Conservation (phyloP, 192 early-diverging fungal genomes). For the Dissophora globulifera region DNA sequence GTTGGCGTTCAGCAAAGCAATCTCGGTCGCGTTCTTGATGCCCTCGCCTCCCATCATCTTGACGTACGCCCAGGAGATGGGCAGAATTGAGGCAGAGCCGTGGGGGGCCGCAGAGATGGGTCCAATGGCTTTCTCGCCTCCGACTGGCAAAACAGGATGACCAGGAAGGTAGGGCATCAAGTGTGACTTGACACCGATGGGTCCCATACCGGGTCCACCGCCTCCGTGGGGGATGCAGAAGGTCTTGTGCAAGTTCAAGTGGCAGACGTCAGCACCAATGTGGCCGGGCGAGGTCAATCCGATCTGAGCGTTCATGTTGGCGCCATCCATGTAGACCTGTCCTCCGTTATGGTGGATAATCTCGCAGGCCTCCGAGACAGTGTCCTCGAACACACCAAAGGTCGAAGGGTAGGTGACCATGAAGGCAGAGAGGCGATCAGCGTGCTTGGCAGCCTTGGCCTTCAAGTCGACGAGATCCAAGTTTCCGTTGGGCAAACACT, state of each 20-base stretch:
- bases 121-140: conserved; percentile 85
- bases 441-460: conserved; percentile 89
- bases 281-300: conserved; percentile 87
- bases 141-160: conserved; percentile 82
- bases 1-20: conserved; percentile 97
- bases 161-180: conserved; percentile 92
- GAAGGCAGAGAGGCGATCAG: conserved; percentile 87
- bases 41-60: conserved; percentile 98
- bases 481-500: conserved; percentile 93
- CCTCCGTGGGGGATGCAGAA: conserved; percentile 99
- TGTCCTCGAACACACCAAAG: conserved; percentile 97
- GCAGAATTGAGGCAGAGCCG: conserved; percentile 94
- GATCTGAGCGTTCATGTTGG: conserved; percentile 91
- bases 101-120: conserved; percentile 97
- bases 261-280: conserved; percentile 99
- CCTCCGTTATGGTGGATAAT: conserved; percentile 95
- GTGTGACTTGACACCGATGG: conserved; percentile 94
- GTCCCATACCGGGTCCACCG: conserved; percentile 98
- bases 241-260: conserved; percentile 99
- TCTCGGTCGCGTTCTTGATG: conserved; percentile 85
- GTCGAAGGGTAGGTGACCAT: conserved; percentile 99
- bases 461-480: conserved; percentile 91
- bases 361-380: conserved; percentile 86
- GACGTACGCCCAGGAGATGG: conserved; percentile 99
- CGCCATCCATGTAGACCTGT: conserved; percentile 99